These are phyloP conservation scores for Ballota nigra DNA, from an alignment of 257 asterid species.

Conservation along the genomic window DNA sequence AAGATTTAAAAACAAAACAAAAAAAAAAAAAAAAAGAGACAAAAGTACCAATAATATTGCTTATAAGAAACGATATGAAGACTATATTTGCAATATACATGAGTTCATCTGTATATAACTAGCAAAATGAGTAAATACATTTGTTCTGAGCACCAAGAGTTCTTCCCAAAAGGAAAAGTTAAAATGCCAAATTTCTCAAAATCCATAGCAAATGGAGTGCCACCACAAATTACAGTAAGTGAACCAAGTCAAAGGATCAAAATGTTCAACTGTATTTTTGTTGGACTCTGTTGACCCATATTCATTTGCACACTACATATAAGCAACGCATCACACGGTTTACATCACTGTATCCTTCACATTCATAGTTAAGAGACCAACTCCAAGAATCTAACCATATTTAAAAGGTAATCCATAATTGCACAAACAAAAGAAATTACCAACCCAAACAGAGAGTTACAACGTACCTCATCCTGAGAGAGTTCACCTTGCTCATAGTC, in stretches of 20 bases:
- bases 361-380: not conserved
- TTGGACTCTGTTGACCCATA: not conserved
- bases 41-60: not conserved
- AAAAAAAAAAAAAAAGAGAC: too few species aligned
- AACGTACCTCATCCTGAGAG: slow-evolving; percentile 59
- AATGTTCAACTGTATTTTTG: not conserved
- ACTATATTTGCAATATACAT: not conserved
- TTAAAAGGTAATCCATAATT: not conserved
- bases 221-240: not conserved
- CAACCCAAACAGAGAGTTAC: slow-evolving; percentile 15
- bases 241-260: not conserved
- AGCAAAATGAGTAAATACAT: not conserved
- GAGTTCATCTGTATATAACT: not conserved
- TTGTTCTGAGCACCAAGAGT: not conserved
- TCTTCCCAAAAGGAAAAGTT: not conserved
- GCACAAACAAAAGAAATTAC: not conserved
- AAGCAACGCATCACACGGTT: not conserved
- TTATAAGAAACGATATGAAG: not conserved
- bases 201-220: not conserved
- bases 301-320: not conserved
- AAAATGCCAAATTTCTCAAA: not conserved
- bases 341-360: not conserved
- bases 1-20: not conserved
- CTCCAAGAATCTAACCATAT: not conserved
- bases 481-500: slow-evolving; percentile 42